Percentiles rank a stretch among this genome's conserved stretches.
Conservation (phyloP, 2,329 filamentous ascomycete genomes). For the Fusarium sp. region DNA sequence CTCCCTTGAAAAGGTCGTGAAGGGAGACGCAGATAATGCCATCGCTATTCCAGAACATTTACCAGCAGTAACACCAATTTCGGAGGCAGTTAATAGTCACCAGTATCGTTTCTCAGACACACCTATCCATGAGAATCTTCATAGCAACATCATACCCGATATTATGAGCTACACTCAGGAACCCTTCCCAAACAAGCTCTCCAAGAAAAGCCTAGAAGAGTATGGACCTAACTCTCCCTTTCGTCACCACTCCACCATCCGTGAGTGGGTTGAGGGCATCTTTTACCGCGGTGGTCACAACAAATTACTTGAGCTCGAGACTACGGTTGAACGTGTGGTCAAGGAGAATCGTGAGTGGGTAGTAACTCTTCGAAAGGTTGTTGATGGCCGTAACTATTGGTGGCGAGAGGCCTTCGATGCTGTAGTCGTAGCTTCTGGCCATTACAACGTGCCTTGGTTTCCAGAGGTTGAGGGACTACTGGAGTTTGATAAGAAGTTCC, state of each 20-base stretch:
- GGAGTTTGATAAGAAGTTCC: conserved; percentile 17
- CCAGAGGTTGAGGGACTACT: conserved; percentile 22
- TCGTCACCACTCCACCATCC: conserved; percentile 22
- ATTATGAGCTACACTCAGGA: conserved; percentile 36
- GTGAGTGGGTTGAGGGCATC: conserved; percentile 33
- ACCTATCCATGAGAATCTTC: conserved; percentile 18
- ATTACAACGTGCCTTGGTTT: conserved; percentile 40
- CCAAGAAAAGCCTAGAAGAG: conserved; percentile 14
- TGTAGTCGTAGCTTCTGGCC: conserved; percentile 28
- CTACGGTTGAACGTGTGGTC: conserved; percentile 14
- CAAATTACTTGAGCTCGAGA: conserved; percentile 24
- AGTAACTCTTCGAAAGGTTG: conserved; percentile 23
- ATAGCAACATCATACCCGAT: conserved; percentile 30
- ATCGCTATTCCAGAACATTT: conserved; percentile 28
- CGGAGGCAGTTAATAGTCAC: conserved; percentile 35
- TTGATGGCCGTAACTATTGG: conserved; percentile 30
- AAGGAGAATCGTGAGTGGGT: conserved; percentile 26
- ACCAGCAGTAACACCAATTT: conserved; percentile 37
- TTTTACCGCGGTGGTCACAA: conserved; percentile 12
- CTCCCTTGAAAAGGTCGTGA: conserved; percentile 15
- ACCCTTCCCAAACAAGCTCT: conserved; percentile 15
- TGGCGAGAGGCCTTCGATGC: conserved; percentile 36
- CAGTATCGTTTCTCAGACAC: conserved; percentile 41
- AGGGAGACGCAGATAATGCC: conserved; percentile 25
- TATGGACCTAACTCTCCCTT: conserved; percentile 16